Evolutionary conservation across 441 rosid species (phyloP).

Genomic region (Bocquillonia castaneifolia): DNA sequence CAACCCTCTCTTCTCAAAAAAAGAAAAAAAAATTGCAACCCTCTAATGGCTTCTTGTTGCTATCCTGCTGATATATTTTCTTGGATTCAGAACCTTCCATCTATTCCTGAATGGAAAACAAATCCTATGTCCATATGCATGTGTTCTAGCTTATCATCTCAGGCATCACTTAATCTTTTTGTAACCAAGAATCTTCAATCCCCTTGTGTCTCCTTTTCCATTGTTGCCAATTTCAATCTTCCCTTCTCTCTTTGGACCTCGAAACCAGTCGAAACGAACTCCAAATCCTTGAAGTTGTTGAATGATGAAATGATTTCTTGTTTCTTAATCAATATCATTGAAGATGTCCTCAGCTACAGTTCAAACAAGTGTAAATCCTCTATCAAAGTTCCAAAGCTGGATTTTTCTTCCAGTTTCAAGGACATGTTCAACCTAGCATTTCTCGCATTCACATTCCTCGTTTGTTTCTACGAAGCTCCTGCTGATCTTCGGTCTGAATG

Average conservation of each 20-base stretch:
- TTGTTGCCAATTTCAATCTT: slow-evolving; percentile 41
- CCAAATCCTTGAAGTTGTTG: slow-evolving; percentile 33
- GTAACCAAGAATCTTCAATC: slow-evolving; percentile 35
- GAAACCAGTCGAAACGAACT: slow-evolving; percentile 40
- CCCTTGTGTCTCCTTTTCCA: slow-evolving; percentile 44
- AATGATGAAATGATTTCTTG: slow-evolving; percentile 37
- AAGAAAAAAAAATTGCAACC: background rate
- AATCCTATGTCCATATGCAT: slow-evolving; percentile 48
- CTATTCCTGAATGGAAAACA: slow-evolving; percentile 50
- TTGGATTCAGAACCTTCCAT: slow-evolving; percentile 72
- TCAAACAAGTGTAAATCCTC: slow-evolving; percentile 30
- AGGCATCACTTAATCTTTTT: slow-evolving; percentile 52
- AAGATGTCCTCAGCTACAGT: slow-evolving; percentile 53
- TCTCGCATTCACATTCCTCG: slow-evolving; percentile 51
- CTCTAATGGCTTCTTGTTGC: slow-evolving; percentile 51
- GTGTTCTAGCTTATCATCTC: slow-evolving; percentile 44
- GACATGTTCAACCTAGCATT: slow-evolving; percentile 61
- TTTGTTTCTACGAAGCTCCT: slow-evolving; percentile 83
- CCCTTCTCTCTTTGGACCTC: slow-evolving; percentile 66
- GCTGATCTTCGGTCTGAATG: slow-evolving; percentile 49
- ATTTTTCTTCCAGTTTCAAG: slow-evolving; percentile 31
- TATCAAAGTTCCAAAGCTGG: slow-evolving; percentile 37
- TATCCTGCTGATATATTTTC: slow-evolving; percentile 51
- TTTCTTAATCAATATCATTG: slow-evolving; percentile 47
- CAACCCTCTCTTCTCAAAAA: too few species aligned